Evolutionary conservation across 2,329 filamentous ascomycete genomes (phyloP).

Genomic region (Cordyceps javanica): DNA sequence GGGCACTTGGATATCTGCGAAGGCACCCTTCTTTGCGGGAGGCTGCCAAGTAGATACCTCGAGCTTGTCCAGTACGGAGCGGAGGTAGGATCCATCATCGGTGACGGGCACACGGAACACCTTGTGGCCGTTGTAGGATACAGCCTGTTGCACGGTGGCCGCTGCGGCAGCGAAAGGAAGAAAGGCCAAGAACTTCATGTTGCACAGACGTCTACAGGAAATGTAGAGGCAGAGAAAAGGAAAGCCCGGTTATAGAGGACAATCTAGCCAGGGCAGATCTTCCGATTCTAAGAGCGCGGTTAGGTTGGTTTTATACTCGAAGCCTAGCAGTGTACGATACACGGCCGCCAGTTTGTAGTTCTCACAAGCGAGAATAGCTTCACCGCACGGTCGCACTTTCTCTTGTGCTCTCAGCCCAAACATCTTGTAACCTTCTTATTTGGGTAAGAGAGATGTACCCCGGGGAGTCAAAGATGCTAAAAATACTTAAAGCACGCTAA

Average conservation of each 20-base stretch:
- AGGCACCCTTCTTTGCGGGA: slow-evolving; percentile 26
- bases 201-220: not conserved
- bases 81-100: slow-evolving; percentile 23
- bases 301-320: not conserved
- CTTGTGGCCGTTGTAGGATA: slow-evolving; percentile 39
- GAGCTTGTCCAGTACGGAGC: slow-evolving; percentile 28
- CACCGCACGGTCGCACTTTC: not conserved
- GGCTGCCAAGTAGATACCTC: slow-evolving; percentile 33
- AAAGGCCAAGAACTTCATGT: not conserved
- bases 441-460: not conserved
- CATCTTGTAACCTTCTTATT: slow-evolving; percentile 1
- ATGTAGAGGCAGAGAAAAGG: not conserved
- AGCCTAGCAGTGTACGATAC: not conserved
- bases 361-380: not conserved
- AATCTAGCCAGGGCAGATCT: not conserved
- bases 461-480: not conserved
- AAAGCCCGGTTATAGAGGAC: not conserved
- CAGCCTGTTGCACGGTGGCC: slow-evolving; percentile 13
- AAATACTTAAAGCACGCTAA: slow-evolving; percentile 1
- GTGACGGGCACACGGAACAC: slow-evolving; percentile 37
- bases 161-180: slow-evolving; percentile 4
- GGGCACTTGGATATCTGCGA: slow-evolving; percentile 36
- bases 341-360: not conserved
- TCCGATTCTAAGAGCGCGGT: not conserved
- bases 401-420: not conserved